Evolutionary conservation across 106 monocot species (phyloP), one percentile per base, ranked within the genome.

Genomic region (Dactylorhiza incarnata): DNA sequence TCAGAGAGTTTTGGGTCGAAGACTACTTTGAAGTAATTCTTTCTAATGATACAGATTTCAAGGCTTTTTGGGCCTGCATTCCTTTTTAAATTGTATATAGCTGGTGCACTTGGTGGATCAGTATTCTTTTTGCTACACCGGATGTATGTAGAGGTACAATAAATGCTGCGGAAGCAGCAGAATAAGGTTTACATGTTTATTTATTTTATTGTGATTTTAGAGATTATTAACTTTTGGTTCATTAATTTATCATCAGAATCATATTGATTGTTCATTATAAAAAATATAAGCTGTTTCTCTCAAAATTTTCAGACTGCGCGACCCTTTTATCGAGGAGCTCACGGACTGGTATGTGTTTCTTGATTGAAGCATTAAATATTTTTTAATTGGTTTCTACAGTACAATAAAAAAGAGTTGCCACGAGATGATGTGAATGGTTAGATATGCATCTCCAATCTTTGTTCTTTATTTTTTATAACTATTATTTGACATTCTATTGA

Each of bases 91-190:
- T 76, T 97, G 78, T 93, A 91, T 73, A 15, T 89, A 48, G 97
- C 87, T 26, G 97, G 97, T 66, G 97, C 97, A 26, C 73, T 94
- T 16, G 77, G 82, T 77, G 91, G 91, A 77, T 97, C 97, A 19
- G 56, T 87, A 79, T 91, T 87, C 74, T 97, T 79, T 78, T 82
- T 97, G 81, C 46, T 86, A 22, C 81, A 97, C 78, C 72, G 78
- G 56, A 71, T 22, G 68, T 84, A 85, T 72, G 80, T 73, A 37
- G 72, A 75, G 87, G 93, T 89, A 80, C 13, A 14, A 26, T 37
- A 68, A 29, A 12, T 23, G 49, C 47, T 71, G 17, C 22, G 50
- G 11, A 65, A 29, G 25, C 29, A 29, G 29, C 65, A 65, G 26
- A 19, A 47, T 11, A 58, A 59, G 0, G 10, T 37, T 74, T 9